Evolutionary conservation across 768 basidiomycete species (phyloP), one percentile per base, ranked within the genome.

Genomic region (Tulasnella sp.): DNA sequence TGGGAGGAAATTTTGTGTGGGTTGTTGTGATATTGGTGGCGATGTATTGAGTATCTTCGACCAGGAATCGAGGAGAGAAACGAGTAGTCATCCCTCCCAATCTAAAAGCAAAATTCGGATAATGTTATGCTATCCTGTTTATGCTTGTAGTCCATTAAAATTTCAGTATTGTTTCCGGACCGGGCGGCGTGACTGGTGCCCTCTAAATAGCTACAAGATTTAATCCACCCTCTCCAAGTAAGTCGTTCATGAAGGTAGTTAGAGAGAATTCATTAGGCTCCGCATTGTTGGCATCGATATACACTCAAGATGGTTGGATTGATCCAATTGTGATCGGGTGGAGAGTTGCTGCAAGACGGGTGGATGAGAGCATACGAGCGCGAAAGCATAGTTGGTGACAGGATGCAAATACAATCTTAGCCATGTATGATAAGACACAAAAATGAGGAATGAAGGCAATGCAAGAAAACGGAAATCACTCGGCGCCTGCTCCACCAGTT

Each of bases 401-500:
- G 17, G 17, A 47, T 47, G 44, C 44, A 17, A n/a, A 47, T 64
- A 64, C 63, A 64, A 35, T 64, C 63, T 35, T 64, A 64, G 63
- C 63, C 12, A 39, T 64, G 63, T 32, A 64, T 34, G 34, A 64
- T 64, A 19, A n/a, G 17, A 47, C 37, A 64, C 37, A 64, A 39
- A 64, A 39, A 64, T 35, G 63, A 64, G 34, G 37, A 64, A 64
- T 64, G 63, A 35, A 39, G 63, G 34, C n/a, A 35, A 64, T 35
- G 37, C 34, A 64, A 39, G 37, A 34, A 11, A 64, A 9, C 8
- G 37, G 67, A 32, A 40, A 22, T 68, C 22, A 68, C 36, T 68
- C 67, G 67, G 67, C 72, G 39, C 65, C 72, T 29, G 40, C 66
- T 52, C 26, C 72, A 42, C 36, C 72, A 26, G 66, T 69, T 64